Evolutionary conservation across 129 eudicot species (phyloP).

Genomic region (Sambucus nigra): DNA sequence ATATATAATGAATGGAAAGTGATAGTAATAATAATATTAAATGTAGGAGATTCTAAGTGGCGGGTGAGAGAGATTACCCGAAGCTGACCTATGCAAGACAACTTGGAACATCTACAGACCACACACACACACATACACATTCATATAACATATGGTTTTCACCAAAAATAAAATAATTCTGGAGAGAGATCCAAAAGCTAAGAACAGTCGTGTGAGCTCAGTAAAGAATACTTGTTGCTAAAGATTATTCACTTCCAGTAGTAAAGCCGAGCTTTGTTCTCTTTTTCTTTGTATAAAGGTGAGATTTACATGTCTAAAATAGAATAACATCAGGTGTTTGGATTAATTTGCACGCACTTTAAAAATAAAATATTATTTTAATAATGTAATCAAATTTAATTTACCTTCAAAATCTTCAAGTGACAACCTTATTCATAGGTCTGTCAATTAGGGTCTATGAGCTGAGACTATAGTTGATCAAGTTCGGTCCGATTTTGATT

Average conservation of each 20-base stretch:
- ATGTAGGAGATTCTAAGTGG: neutral
- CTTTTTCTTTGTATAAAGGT: neutral
- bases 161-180: neutral
- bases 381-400: no score
- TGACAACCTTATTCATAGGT: no score
- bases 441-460: no score
- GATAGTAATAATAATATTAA: neutral
- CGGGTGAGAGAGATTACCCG: constrained; percentile 6
- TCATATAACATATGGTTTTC: neutral
- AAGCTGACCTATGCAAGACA: neutral
- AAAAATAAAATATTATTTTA: no score
- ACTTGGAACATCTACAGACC: neutral
- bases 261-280: neutral
- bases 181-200: neutral
- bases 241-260: neutral
- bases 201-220: constrained; percentile 19
- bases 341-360: no score
- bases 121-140: no score
- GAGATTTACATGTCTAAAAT: neutral
- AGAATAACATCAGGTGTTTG: neutral
- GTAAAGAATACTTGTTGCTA: constrained; percentile 22
- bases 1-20: neutral
- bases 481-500: neutral
- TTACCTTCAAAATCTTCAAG: no score
- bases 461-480: neutral